Base-by-base conservation (phyloP, 2,329 filamentous ascomycete species). In the Fusarium temperatum region DNA sequence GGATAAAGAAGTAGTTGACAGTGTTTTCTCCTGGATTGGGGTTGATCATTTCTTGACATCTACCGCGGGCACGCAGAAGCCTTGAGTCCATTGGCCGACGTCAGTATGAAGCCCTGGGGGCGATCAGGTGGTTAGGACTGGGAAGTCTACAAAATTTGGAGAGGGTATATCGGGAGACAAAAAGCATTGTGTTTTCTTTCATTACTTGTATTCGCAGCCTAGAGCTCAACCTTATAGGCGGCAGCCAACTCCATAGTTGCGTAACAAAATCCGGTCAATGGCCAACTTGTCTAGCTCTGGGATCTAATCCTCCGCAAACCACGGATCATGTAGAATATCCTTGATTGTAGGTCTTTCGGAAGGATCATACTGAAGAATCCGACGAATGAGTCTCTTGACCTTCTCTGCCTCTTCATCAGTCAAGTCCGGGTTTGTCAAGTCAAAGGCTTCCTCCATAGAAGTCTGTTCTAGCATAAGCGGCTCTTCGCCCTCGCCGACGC, bases 391-490 rank as follows among this genome's bases (percentile, higher is more conserved):
- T 8, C 26, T 47, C 38, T 70, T 70, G 1, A 69, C 28, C n/a
- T 53, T 36, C 5, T 17, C 26, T 8, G 54, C 65, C 11, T 70
- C 68, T 2, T 65, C 55, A 14, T 18, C 18, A 5, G 14, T 35
- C 8, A 69, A 2, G 5, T 70, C 59, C 3, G 54, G 60, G 1
- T 4, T 11, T 5, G 48, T 22, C 14, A 64, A 18, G 22, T 70
- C 68, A 4, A 70, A 70, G 3, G 51, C n/a, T n/a, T 68, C 42
- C 55, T 69, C 68, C 65, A 70, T 65, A 14, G 59, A 56, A 3
- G 13, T 3, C 6, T 35, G 22, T 1, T 69, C 51, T 10, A 48
- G 8, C 32, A 67, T 54, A 8, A 62, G 39, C 6, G 61, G 66
- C 12, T 69, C 45, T 28, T 32, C 20, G 3, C 66, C 65, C 3